These are phyloP conservation scores for Hypoxylon sp. DNA, from an alignment of 2,329 filamentous ascomycete species.

Conservation along the genomic window DNA sequence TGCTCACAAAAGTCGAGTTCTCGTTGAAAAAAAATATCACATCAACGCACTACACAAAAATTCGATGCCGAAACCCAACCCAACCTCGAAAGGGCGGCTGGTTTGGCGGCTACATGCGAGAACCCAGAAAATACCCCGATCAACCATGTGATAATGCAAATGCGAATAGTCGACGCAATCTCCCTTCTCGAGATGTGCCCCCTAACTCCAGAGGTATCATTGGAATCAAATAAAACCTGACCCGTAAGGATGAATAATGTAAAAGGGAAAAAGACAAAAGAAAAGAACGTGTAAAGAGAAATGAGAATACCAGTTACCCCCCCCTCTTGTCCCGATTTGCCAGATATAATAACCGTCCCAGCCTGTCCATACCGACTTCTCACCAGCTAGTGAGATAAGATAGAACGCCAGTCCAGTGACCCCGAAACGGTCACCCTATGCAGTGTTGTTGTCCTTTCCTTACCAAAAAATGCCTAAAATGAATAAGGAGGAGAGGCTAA, in stretches of 20 bases:
- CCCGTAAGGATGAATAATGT: conserved; percentile 35
- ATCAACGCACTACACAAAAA: conserved; percentile 39
- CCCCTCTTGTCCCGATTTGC: conserved; percentile 19
- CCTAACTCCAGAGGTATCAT: conserved; percentile 48
- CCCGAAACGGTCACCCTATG: conserved; percentile 36
- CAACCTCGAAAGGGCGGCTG: background rate
- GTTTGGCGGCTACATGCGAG: conserved; percentile 43
- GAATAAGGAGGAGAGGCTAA: conserved; percentile 23
- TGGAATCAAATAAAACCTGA: conserved; percentile 41
- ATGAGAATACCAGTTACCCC: conserved; percentile 27
- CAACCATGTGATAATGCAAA: conserved; percentile 45
- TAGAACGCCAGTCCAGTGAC: conserved; percentile 36
- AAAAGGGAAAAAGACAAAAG: conserved; percentile 18
- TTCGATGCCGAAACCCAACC: conserved; percentile 32
- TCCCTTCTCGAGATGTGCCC: conserved; percentile 13
- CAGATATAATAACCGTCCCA: conserved; percentile 20
- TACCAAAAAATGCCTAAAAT: conserved; percentile 28
- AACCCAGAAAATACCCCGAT: conserved; percentile 47
- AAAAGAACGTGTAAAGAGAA: conserved; percentile 32
- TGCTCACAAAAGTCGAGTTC: conserved; percentile 29
- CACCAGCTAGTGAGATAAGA: conserved; percentile 22
- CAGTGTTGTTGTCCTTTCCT: conserved; percentile 29
- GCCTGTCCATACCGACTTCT: conserved; percentile 21
- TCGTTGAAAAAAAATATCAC: conserved; percentile 11
- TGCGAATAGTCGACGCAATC: conserved; percentile 35